Percentiles rank a stretch among this genome's conserved stretches.
phyloP scores from a whole-genome alignment of 1,284 basidiomycete species.

The Inonotus hispidus region DNA sequence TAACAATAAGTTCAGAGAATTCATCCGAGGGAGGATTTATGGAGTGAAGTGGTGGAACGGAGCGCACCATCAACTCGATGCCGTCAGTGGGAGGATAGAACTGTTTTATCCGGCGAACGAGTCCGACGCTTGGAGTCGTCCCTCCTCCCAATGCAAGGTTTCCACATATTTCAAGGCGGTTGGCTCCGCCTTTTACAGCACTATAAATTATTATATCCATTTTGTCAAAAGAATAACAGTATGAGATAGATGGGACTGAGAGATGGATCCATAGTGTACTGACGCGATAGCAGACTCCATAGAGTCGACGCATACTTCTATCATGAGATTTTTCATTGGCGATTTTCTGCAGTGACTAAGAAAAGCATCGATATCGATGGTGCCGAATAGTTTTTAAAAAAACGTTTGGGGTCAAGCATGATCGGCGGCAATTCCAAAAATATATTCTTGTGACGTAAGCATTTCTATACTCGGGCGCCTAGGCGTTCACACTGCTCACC shows the following conservation, averaged over 20 bases:
- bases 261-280: too few relatives aligned
- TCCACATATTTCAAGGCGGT: slow-evolving; percentile 74
- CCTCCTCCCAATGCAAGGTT: slow-evolving; percentile 71
- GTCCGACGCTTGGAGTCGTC: slow-evolving; percentile 70
- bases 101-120: slow-evolving; percentile 51
- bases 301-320: slow-evolving; percentile 80
- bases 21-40: neutral
- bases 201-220: too few relatives aligned
- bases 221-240: too few relatives aligned
- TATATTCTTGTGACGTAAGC: neutral
- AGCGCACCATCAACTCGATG: slow-evolving; percentile 61
- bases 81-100: slow-evolving; percentile 31
- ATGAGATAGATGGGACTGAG: too few relatives aligned
- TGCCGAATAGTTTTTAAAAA: too few relatives aligned
- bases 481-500: neutral
- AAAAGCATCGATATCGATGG: too few relatives aligned
- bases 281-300: slow-evolving; percentile 67
- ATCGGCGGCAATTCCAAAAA: neutral
- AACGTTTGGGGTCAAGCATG: neutral
- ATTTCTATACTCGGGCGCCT: neutral
- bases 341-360: neutral
- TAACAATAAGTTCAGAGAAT: neutral
- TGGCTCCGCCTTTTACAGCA: slow-evolving; percentile 61
- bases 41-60: neutral
- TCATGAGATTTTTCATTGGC: slow-evolving; percentile 24